Percentiles rank a stretch among this genome's conserved stretches.
Evolutionary conservation across 345 rosid species (phyloP).

Genomic region (Boechera retrofracta): DNA sequence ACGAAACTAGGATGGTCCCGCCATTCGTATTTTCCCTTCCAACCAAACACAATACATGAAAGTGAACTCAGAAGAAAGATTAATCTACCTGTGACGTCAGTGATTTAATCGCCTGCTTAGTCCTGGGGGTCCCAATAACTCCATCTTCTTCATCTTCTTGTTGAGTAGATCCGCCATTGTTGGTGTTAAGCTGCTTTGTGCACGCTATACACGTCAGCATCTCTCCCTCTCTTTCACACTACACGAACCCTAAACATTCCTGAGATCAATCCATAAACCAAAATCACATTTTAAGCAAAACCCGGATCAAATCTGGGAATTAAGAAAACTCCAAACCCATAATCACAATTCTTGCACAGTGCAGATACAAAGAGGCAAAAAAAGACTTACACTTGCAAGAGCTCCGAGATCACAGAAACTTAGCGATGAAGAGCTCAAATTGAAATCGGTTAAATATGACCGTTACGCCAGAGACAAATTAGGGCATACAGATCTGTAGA

Average conservation of each 20-base stretch:
- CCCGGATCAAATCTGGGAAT: conserved; percentile 3
- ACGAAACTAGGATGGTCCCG: no score
- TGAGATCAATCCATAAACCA: conserved; percentile 8
- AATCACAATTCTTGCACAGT: neutral
- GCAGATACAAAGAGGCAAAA: neutral
- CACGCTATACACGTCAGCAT: conserved; percentile 96
- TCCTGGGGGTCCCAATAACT: conserved; percentile 67
- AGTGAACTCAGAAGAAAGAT: neutral
- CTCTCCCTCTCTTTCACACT: conserved; percentile 27
- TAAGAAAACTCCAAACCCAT: neutral
- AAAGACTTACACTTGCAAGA: neutral
- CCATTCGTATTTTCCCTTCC: conserved; percentile 16
- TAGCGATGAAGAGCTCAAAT: neutral
- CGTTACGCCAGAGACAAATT: conserved; percentile 52
- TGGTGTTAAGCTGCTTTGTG: conserved; percentile 66
- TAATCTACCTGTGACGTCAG: conserved; percentile 79
- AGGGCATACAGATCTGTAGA: conserved; percentile 46
- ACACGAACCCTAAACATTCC: neutral
- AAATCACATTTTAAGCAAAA: conserved; percentile 25
- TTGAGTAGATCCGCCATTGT: conserved; percentile 61
- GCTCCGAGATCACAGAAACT: neutral
- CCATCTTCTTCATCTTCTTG: conserved; percentile 57
- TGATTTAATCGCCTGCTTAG: conserved; percentile 73
- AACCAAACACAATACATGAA: conserved; percentile 32
- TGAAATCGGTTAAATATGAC: conserved; percentile 34